Base-by-base conservation (phyloP, 2,329 filamentous ascomycete genomes). In the Pseudocercospora macadamiae region DNA sequence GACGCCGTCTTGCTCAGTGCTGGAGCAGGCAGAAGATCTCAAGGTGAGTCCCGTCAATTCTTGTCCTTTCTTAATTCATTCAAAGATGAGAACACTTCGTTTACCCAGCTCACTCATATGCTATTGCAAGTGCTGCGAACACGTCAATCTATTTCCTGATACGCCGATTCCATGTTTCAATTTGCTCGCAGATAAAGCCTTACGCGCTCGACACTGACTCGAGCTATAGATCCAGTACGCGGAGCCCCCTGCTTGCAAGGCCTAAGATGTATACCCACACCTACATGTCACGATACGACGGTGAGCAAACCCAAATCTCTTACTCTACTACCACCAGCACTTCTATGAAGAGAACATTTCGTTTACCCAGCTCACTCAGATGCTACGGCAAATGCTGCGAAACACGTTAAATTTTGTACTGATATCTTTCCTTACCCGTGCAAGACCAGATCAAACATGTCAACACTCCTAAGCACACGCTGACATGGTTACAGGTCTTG, bases 331-430 rank as follows among this genome's bases (percentile, higher is more conserved):
- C 6, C 21, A 2, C 18, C 39, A 16, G n/a, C 8, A 34, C n/a
- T 51, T 51, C 16, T 26, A 30, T 49, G 54, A 57, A 52, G 54
- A 57, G 34, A 57, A 57, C 36, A 44, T 37, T 44, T 51, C 54
- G 54, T 57, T 57, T 47, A 57, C 54, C 54, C 54, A 57, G 54
- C 54, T 57, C 54, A 57, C 54, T 57, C 54, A 57, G 47, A 57
- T 57, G 54, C 54, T 47, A 52, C 21, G 32, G 54, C 54, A 55
- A 19, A 55, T 55, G 44, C 51, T 59, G 56, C 51, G 51, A 59
- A 54, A n/a, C 34, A 53, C 52, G 44, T 32, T 34, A 26, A 42
- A 14, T 21, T 14, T 19, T 44, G 36, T 36, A 32, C 42, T 47
- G 42, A 47, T n/a, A n/a, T 26, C 14, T 12, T 51, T 25, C 4